Evolutionary conservation across 257 asterid genomes (phyloP).

Genomic region (Gynochthodes officinalis): DNA sequence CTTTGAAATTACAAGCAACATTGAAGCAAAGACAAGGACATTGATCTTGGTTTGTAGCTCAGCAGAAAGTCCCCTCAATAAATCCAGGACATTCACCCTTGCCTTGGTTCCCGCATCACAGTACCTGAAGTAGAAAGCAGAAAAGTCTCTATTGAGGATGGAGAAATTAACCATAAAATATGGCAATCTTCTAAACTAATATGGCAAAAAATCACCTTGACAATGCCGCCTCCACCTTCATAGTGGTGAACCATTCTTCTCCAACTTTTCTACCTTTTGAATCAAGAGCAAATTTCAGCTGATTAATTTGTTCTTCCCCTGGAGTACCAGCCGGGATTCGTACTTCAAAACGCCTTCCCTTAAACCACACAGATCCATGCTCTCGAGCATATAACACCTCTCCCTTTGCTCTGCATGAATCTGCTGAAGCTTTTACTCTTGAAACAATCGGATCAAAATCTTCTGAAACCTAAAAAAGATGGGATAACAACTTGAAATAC

Average conservation of each 20-base stretch:
- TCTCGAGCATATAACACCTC: slow-evolving; percentile 85
- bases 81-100: slow-evolving; percentile 66
- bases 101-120: slow-evolving; percentile 76
- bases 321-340: slow-evolving; percentile 67
- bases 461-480: slow-evolving; percentile 54
- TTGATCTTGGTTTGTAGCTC: slow-evolving; percentile 85
- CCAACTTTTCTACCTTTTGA: slow-evolving; percentile 94
- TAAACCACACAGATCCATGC: slow-evolving; percentile 93
- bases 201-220: slow-evolving; percentile 44
- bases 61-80: slow-evolving; percentile 70
- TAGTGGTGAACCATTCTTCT: slow-evolving; percentile 94
- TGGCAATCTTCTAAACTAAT: background rate
- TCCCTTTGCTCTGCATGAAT: slow-evolving; percentile 91
- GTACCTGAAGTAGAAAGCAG: slow-evolving; percentile 51
- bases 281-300: slow-evolving; percentile 79
- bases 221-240: slow-evolving; percentile 77
- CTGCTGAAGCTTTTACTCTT: slow-evolving; percentile 71
- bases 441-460: slow-evolving; percentile 78
- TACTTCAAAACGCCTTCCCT: slow-evolving; percentile 85
- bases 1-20: slow-evolving; percentile 87
- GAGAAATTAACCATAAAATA: slow-evolving; percentile 9
- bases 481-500: slow-evolving; percentile 25
- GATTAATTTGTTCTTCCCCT: slow-evolving; percentile 88
- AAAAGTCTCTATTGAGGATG: background rate
- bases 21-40: slow-evolving; percentile 79